Conservation (phyloP, 2,329 filamentous ascomycete species). For the Tolypocladium paradoxum region DNA sequence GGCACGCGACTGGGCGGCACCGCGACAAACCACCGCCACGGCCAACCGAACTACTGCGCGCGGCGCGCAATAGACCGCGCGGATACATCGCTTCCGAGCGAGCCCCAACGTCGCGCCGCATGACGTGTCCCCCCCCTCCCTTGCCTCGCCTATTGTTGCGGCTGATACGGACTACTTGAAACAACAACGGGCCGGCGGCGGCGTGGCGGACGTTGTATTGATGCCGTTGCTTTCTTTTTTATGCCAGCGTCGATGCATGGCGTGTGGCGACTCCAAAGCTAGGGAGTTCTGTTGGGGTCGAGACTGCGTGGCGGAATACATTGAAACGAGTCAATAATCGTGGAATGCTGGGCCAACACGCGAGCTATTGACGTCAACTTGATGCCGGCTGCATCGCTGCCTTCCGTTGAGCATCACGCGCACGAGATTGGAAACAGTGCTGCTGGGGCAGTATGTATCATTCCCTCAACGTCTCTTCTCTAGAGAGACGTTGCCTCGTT, state of each 20-base stretch:
- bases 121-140: no score
- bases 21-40: neutral
- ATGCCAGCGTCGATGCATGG: neutral
- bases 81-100: neutral
- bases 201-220: neutral
- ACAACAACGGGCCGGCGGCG: neutral
- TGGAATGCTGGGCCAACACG: neutral
- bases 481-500: neutral
- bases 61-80: neutral
- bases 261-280: neutral
- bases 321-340: neutral
- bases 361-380: neutral
- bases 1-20: neutral
- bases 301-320: neutral
- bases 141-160: neutral
- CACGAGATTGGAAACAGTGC: neutral
- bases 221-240: neutral
- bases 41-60: neutral
- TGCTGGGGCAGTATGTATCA: neutral
- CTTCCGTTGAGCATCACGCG: neutral
- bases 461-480: neutral
- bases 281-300: neutral
- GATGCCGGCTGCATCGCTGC: neutral
- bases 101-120: neutral
- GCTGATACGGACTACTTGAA: no score